Base-by-base conservation (phyloP, 2,329 filamentous ascomycete genomes). In the Phaeomoniella chlamydospora region DNA sequence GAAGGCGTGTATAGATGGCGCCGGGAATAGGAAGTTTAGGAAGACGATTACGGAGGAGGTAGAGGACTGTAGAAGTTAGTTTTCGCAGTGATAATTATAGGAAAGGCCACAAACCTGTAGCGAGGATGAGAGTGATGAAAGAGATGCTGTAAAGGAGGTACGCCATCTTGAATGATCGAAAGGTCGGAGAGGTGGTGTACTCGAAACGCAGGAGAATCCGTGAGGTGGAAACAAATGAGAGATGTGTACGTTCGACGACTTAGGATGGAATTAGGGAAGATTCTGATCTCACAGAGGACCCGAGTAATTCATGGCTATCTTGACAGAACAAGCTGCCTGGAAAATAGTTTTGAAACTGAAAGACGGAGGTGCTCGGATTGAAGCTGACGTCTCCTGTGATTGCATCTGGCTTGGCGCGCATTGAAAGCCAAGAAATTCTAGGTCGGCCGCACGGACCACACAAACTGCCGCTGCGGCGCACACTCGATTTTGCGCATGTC, bases 31-130 rank as follows among this genome's bases (percentile, higher is more conserved):
- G 76, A 33, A 93, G 58, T 45, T 72, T 65, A 38, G 72, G 77
- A 31, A 80, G 61, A 90, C 90, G 96, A 61, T 68, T 68, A 38
- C 88, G 84, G 39, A 82, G 88, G 46, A 90, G 63, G 68, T 86
- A 94, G 49, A 90, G 76, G 39, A 67, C 73, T 82, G 16, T 31
- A 18, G 22, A 31, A 41, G 39, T 48, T 41, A 45, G 39, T 37
- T n/a, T n/a, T n/a, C n/a, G n/a, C n/a, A n/a, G n/a, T n/a, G n/a
- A n/a, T n/a, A n/a, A n/a, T n/a, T n/a, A n/a, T n/a, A n/a, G n/a
- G n/a, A n/a, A n/a, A n/a, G n/a, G n/a, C n/a, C 36, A 51, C 62
- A 41, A 66, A 81, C 77, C 62, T 38, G 84, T 90, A 40, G 77
- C 79, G 45, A 71, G 51, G 47, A 87, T 52, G 50, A 94, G 67